phyloP scores from a whole-genome alignment of 768 basidiomycete genomes.

The Mycena chlorophos region DNA sequence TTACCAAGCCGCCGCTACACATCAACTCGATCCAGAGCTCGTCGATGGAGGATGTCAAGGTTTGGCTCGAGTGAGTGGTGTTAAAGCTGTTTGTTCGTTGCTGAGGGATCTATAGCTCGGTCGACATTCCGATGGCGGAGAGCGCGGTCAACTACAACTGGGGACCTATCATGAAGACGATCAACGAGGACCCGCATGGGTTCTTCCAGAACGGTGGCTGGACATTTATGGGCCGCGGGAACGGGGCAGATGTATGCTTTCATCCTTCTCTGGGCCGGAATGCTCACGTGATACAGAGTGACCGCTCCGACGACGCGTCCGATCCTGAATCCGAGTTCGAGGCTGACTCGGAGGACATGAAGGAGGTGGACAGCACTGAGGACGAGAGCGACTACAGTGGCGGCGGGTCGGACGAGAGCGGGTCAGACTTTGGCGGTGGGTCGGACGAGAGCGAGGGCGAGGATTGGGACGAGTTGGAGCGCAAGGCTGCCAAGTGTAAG shows the following conservation, averaged over 20 bases:
- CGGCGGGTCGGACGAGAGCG: constrained; percentile 63
- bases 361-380: constrained; percentile 54
- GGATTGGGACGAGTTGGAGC: constrained; percentile 95
- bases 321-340: constrained; percentile 51
- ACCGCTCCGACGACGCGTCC: constrained; percentile 40
- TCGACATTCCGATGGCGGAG: constrained; percentile 94
- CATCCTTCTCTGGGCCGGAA: neutral
- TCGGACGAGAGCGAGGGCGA: constrained; percentile 69
- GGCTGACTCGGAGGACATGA: constrained; percentile 55
- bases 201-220: constrained; percentile 98
- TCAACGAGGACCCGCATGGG: constrained; percentile 92
- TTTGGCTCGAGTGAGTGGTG: constrained; percentile 89
- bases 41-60: constrained; percentile 95
- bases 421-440: constrained; percentile 58
- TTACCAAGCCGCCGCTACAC: constrained; percentile 87
- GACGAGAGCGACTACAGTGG: constrained; percentile 73
- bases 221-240: constrained; percentile 80
- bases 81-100: neutral
- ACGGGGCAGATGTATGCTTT: constrained; percentile 64
- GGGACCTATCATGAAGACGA: constrained; percentile 98
- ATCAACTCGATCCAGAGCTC: constrained; percentile 93
- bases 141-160: constrained; percentile 97
- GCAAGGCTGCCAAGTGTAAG: constrained; percentile 85
- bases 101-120: constrained; percentile 58
- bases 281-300: constrained; percentile 33